A percentile compares a stretch with the other conserved stretches of the same genome.
Conservation (phyloP, 1,284 basidiomycete genomes). For the Stygiomarasmius scandens region DNA sequence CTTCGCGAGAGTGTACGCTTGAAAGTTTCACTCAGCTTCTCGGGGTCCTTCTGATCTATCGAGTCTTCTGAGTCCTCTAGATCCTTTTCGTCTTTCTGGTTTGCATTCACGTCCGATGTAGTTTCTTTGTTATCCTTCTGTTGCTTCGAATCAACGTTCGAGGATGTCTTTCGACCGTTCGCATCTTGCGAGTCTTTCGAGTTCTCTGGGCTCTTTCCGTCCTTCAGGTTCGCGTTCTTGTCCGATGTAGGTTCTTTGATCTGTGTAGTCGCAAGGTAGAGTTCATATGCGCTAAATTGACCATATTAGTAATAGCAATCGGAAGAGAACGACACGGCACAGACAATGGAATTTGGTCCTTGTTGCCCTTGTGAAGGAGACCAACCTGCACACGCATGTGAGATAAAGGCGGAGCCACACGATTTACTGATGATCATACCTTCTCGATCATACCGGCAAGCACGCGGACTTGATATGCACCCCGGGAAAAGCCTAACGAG, state of each 20-base stretch:
- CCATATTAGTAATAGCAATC: too few relatives aligned
- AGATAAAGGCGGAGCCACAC: neutral
- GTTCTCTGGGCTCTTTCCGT: too few relatives aligned
- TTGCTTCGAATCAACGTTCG: too few relatives aligned
- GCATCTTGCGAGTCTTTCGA: too few relatives aligned
- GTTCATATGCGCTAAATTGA: too few relatives aligned
- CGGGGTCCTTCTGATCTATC: conserved; percentile 14
- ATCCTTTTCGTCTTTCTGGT: too few relatives aligned
- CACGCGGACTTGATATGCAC: conserved; percentile 46
- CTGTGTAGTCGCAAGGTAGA: too few relatives aligned
- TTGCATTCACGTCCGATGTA: too few relatives aligned
- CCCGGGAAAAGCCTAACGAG: conserved; percentile 45
- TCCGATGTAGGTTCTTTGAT: neutral
- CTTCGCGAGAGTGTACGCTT: conserved; percentile 38
- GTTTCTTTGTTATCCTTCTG: too few relatives aligned
- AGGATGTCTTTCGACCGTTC: too few relatives aligned
- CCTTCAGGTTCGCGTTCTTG: neutral
- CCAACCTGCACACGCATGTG: conserved; percentile 29
- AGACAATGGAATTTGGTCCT: too few relatives aligned
- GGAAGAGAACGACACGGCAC: too few relatives aligned
- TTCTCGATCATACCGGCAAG: conserved; percentile 45
- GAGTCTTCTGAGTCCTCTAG: neutral
- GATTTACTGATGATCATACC: conserved; percentile 22
- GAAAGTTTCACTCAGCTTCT: conserved; percentile 28
- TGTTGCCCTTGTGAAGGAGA: conserved; percentile 34